phyloP scores from a whole-genome alignment of 2,329 filamentous ascomycete genomes.

The Talaromyces sp. region DNA sequence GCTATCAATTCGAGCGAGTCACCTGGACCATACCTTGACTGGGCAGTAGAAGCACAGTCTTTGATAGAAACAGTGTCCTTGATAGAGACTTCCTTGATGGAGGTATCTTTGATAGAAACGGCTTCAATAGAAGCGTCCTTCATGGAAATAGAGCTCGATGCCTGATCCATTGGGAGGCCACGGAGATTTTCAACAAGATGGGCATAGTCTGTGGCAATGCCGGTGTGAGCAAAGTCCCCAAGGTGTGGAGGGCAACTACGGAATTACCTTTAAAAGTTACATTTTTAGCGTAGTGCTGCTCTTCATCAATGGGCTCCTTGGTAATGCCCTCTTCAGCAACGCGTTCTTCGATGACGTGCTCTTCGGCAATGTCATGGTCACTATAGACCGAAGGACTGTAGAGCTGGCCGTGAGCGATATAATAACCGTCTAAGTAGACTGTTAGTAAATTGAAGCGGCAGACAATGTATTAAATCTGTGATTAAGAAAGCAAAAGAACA shows the following conservation, averaged over 20 bases:
- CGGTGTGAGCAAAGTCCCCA: not conserved
- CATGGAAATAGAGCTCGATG: conserved; percentile 1
- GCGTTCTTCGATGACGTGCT: not conserved
- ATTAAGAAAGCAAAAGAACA: not conserved
- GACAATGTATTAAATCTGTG: not conserved
- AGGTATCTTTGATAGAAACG: not conserved
- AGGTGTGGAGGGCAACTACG: not conserved
- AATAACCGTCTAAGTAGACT: not conserved
- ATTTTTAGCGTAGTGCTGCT: not conserved
- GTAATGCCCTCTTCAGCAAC: too few species aligned
- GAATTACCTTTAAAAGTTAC: conserved; percentile 1
- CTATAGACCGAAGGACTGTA: not conserved
- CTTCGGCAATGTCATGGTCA: not conserved
- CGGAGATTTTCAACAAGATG: conserved; percentile 1
- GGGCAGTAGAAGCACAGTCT: not conserved
- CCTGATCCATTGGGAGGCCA: conserved; percentile 3
- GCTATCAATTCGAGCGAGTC: not conserved
- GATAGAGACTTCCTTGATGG: not conserved
- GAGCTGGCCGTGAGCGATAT: not conserved
- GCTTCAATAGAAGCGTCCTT: not conserved
- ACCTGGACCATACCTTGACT: not conserved
- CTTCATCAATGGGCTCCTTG: not conserved
- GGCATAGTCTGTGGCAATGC: not conserved
- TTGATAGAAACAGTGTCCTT: not conserved
- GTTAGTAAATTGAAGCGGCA: not conserved